Evolutionary conservation across 176 grass and related monocot genomes (phyloP).

Genomic region (Lolium perenne): DNA sequence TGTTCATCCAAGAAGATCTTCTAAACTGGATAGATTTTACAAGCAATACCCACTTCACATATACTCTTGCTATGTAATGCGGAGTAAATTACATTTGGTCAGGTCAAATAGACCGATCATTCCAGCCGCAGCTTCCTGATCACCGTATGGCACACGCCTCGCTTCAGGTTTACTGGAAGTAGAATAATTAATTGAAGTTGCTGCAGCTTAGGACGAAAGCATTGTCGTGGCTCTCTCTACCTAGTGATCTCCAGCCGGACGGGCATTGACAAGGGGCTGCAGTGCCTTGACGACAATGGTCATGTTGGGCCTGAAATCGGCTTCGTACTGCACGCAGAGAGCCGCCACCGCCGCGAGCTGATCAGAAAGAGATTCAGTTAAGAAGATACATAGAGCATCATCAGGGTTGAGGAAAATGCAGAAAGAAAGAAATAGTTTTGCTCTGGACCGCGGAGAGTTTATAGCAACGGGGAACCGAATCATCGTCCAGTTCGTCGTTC

Average conservation of each 20-base stretch:
- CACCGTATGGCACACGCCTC: neutral
- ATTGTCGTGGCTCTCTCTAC: neutral
- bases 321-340: constrained; percentile 85
- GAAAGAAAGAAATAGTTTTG: too few species aligned
- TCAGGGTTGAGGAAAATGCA: too few species aligned
- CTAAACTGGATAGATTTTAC: too few species aligned
- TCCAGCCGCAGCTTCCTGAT: neutral
- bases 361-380: neutral
- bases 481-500: too few species aligned
- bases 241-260: constrained; percentile 48
- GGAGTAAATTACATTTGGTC: neutral
- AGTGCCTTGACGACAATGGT: constrained; percentile 91
- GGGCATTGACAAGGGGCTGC: constrained; percentile 66
- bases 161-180: neutral
- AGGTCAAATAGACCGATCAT: neutral
- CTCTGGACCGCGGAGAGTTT: too few species aligned
- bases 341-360: constrained; percentile 95
- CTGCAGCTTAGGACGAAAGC: neutral
- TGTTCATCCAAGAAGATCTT: too few species aligned
- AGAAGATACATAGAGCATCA: neutral
- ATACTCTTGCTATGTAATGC: neutral
- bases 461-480: neutral
- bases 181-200: neutral
- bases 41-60: neutral
- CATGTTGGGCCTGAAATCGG: constrained; percentile 95